A percentile compares a stretch with the other conserved stretches of the same genome.
These are phyloP conservation scores for Myriangium duriaei DNA, from an alignment of 2,329 filamentous ascomycete species.

Conservation along the genomic window DNA sequence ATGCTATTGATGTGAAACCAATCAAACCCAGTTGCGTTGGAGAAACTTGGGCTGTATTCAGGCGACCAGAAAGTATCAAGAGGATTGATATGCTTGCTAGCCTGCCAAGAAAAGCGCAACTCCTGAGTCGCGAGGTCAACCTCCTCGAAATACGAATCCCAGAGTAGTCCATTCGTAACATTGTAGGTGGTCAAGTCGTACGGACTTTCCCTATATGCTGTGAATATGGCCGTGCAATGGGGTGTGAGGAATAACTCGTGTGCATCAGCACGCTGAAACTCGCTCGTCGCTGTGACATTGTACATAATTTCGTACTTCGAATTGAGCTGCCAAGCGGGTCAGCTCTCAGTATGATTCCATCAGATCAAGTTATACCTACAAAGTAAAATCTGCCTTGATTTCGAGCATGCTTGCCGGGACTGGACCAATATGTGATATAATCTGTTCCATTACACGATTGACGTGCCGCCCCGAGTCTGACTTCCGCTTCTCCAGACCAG, in stretches of 20 bases:
- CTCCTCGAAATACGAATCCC: constrained; percentile 35
- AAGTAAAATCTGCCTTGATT: background rate
- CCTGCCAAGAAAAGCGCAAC: constrained; percentile 36
- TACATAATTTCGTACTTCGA: background rate
- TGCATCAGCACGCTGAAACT: background rate
- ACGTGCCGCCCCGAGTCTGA: constrained; percentile 32
- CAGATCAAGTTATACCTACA: no score
- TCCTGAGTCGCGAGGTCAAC: constrained; percentile 33
- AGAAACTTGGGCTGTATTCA: constrained; percentile 23
- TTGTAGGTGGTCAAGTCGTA: constrained; percentile 16
- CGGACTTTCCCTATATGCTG: constrained; percentile 14
- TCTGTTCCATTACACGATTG: constrained; percentile 24
- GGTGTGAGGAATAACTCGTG: constrained; percentile 15
- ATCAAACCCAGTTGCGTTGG: constrained; percentile 26
- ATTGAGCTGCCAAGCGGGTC: background rate
- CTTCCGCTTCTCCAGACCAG: background rate
- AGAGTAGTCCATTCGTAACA: constrained; percentile 24
- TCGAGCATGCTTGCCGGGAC: constrained; percentile 14
- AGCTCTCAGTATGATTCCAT: background rate
- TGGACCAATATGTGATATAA: constrained; percentile 28
- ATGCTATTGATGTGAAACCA: constrained; percentile 43
- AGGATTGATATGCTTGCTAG: constrained; percentile 31
- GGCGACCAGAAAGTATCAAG: constrained; percentile 22
- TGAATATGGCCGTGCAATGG: constrained; percentile 15
- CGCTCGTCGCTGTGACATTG: background rate